Conservation (phyloP, 106 monocot genomes). For the Cymbidium sinense region DNA sequence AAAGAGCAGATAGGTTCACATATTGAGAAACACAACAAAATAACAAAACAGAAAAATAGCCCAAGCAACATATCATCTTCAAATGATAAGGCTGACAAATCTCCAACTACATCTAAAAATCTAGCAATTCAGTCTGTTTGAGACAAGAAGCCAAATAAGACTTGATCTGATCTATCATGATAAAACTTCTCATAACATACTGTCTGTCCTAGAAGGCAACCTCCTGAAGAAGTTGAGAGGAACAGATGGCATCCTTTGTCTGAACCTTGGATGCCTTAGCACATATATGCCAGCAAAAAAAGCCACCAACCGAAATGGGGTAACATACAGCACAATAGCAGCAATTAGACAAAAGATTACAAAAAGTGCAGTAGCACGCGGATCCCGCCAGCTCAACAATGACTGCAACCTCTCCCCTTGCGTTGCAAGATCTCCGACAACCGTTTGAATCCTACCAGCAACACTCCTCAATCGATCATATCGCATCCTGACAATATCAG, state of each 20-base stretch:
- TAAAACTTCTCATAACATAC: conserved; percentile 20
- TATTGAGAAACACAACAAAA: not conserved
- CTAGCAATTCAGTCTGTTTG: not conserved
- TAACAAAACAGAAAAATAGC: not conserved
- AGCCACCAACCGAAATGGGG: conserved; percentile 49
- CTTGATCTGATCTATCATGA: not conserved
- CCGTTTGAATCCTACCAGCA: conserved; percentile 66
- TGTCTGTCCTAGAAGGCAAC: conserved; percentile 36
- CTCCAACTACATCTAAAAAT: not conserved
- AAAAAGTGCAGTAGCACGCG: conserved; percentile 56
- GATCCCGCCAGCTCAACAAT: conserved; percentile 60
- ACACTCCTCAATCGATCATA: conserved; percentile 73
- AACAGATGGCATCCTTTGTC: conserved; percentile 32
- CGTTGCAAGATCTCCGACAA: conserved; percentile 64
- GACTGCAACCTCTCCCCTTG: conserved; percentile 70
- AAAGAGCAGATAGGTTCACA: not conserved
- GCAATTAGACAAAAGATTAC: conserved; percentile 39
- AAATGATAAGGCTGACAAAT: not conserved
- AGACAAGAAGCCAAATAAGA: not conserved
- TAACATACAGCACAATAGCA: conserved; percentile 44
- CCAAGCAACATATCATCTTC: not conserved
- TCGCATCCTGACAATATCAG: conserved; percentile 52
- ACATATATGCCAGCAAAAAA: conserved; percentile 42
- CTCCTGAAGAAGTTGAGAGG: conserved; percentile 37
- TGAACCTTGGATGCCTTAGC: conserved; percentile 38